Conservation (phyloP, 129 eudicot species). For the Flaveria brownii region DNA sequence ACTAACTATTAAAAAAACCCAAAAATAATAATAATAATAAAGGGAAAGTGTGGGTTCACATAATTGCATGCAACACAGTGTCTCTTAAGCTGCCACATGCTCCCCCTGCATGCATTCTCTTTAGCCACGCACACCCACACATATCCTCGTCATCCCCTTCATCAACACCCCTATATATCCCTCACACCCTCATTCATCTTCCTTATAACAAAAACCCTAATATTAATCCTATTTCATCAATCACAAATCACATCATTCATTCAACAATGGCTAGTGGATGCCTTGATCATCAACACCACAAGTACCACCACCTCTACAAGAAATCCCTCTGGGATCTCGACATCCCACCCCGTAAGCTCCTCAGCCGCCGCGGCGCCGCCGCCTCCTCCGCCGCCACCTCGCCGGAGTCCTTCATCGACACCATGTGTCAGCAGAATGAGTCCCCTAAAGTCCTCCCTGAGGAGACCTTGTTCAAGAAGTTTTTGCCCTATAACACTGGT, state of each 20-base stretch:
- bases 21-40: neutral
- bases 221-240: neutral
- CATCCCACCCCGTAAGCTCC: conserved; percentile 84
- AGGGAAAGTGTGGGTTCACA: neutral
- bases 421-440: conserved; percentile 29
- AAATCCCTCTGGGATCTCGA: conserved; percentile 60
- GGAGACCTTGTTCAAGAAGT: conserved; percentile 22
- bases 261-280: conserved; percentile 48
- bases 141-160: conserved; percentile 43
- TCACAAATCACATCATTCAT: too few species aligned
- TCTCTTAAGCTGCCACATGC: conserved; percentile 67
- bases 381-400: conserved; percentile 16
- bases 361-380: conserved; percentile 46
- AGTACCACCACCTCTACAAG: conserved; percentile 47
- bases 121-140: conserved; percentile 40
- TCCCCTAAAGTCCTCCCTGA: conserved; percentile 34
- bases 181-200: neutral
- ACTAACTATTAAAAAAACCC: neutral
- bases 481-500: conserved; percentile 25
- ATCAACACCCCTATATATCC: neutral
- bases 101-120: conserved; percentile 42
- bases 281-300: conserved; percentile 42
- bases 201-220: conserved; percentile 14
- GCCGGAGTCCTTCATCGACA: conserved; percentile 21
- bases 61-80: conserved; percentile 58